Evolutionary conservation across 2,329 filamentous ascomycete genomes (phyloP).

Genomic region (Alternaria sp.): DNA sequence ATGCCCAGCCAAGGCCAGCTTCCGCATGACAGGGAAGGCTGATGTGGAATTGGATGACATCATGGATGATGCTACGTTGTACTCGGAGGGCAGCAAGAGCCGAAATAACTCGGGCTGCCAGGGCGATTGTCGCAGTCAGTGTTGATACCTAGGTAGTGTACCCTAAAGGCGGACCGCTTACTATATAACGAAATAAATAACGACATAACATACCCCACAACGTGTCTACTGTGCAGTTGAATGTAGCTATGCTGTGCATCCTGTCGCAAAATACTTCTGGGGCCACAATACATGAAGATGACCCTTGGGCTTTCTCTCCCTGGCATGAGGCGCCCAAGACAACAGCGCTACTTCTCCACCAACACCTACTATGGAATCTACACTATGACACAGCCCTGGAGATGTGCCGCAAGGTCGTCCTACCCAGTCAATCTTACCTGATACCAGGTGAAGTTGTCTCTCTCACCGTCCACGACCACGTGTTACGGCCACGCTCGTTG

Average conservation of each 20-base stretch:
- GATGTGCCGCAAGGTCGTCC: not conserved
- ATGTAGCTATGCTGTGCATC: too few species aligned
- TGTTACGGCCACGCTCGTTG: not conserved
- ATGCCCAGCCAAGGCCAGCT: not conserved
- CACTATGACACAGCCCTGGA: not conserved
- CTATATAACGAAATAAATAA: not conserved
- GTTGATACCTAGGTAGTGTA: not conserved
- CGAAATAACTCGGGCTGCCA: not conserved
- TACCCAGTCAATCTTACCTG: not conserved
- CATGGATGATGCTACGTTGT: not conserved
- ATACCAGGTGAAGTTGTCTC: not conserved
- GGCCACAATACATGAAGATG: too few species aligned
- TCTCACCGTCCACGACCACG: not conserved
- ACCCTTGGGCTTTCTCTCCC: too few species aligned
- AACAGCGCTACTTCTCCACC: not conserved
- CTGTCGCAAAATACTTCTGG: too few species aligned
- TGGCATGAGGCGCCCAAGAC: not conserved
- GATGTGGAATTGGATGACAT: not conserved
- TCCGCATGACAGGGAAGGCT: not conserved
- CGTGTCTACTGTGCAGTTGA: too few species aligned
- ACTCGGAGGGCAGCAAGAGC: not conserved
- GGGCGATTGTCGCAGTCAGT: not conserved
- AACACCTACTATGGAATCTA: rapidly evolving
- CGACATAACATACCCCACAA: not conserved
- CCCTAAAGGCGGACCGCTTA: not conserved